Evolutionary conservation across 2,329 filamentous ascomycete genomes (phyloP).

Genomic region (Epichloe typhina): DNA sequence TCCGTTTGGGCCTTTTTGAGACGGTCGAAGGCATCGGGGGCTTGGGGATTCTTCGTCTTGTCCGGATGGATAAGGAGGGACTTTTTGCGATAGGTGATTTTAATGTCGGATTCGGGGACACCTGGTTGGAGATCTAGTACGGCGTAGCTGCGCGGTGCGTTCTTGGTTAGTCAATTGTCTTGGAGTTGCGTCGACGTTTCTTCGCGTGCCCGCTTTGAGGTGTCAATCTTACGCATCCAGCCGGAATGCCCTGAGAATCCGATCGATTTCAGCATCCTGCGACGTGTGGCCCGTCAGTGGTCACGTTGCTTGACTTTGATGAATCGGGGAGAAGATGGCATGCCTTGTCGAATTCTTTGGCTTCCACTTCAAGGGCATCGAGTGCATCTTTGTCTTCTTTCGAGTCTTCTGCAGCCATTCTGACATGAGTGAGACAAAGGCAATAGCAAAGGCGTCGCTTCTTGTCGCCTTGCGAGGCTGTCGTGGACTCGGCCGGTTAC

Average conservation of each 20-base stretch:
- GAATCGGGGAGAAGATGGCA: neutral
- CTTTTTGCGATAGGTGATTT: conserved; percentile 91
- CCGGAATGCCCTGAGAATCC: conserved; percentile 82
- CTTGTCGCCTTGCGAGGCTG: neutral
- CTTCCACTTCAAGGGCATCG: conserved; percentile 68
- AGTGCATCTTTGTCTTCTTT: conserved; percentile 61
- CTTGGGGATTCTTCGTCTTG: conserved; percentile 82
- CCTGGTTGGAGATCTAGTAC: conserved; percentile 93
- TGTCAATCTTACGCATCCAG: conserved; percentile 37
- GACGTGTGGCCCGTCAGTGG: conserved; percentile 8
- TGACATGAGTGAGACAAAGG: neutral
- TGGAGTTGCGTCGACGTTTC: neutral
- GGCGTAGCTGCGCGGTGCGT: conserved; percentile 50
- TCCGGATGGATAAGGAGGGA: conserved; percentile 98
- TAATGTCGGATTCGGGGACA: conserved; percentile 92
- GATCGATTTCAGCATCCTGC: conserved; percentile 88
- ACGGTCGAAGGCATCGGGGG: conserved; percentile 91
- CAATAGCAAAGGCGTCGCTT: neutral
- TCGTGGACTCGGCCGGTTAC: neutral
- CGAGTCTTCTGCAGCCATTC: conserved; percentile 22
- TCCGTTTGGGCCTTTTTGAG: conserved; percentile 88
- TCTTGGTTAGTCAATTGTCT: neutral
- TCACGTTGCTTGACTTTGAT: conserved; percentile 2
- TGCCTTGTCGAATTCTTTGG: conserved; percentile 85
- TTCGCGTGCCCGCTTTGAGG: neutral